Base-by-base conservation (phyloP, 2,329 filamentous ascomycete genomes). In the Elsinoe australis region DNA sequence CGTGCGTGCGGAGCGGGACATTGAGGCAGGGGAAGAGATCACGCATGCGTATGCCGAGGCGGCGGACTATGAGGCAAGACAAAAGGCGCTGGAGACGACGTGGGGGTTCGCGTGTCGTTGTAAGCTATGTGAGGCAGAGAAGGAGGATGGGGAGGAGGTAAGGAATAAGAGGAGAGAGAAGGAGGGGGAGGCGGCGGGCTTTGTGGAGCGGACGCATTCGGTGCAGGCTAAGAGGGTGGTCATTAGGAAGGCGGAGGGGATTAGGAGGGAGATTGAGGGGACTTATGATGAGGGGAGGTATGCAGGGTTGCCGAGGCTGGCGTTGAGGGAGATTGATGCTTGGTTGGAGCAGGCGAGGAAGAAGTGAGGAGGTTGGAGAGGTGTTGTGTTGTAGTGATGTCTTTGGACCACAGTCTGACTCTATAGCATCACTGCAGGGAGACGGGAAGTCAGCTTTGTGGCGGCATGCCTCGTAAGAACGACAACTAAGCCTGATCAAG, bases 1-100 rank as follows among this genome's bases (percentile, higher is more conserved):
- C 4, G 47, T 72, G 4, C 66, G 64, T 3, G 71, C 71, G 1
- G 63, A 60, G 9, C 55, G 61, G 10, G 54, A 64, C 29, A 66
- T 71, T 24, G 52, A 53, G 5, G 57, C 52, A 1, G 67, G 64
- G 34, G 38, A 3, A n/a, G 38, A 42, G 38, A 14, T 42, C 12
- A 9, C 29, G 12, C 38, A 42, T 17, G 17, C 38, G 3, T 42
- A 42, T 17, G 38, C 24, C 22, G 17, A 42, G 15, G 38, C 21
- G 3, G n/a, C 10, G n/a, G n/a, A n/a, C 8, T 15, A 17, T 19
- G 38, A 42, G 10, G 38, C 26, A 14, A 28, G 38, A 14, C 14
- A 29, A 17, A 24, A 26, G 21, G n/a, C 12, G 14, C 33, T 58
- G 15, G 29, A 46, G 47, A 53, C 24, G 8, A 56, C 52, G 1